Percentiles rank a stretch among this genome's conserved stretches.
Evolutionary conservation across 495 filamentous ascomycete genomes (phyloP).

Genomic region (Xylaria telfairii): DNA sequence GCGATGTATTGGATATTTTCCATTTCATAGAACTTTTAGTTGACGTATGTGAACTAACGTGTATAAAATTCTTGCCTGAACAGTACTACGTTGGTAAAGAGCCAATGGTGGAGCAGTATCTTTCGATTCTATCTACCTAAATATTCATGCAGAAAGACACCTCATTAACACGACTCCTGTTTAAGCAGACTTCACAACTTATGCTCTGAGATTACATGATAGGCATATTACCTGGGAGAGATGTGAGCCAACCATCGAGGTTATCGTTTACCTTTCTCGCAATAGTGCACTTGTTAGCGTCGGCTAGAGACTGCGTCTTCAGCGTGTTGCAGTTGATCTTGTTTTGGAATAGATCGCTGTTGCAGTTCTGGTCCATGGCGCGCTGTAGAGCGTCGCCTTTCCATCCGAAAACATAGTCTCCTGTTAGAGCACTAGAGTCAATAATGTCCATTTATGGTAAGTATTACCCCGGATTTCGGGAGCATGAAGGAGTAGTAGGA

Average conservation of each 20-base stretch:
- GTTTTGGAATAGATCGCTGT: conserved; percentile 42
- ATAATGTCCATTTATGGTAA: too few relatives aligned
- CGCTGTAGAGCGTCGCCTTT: conserved; percentile 51
- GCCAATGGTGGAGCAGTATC: too few relatives aligned
- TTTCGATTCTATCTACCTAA: too few relatives aligned
- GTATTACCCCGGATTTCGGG: too few relatives aligned
- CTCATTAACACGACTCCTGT: background rate
- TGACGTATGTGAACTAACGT: too few relatives aligned
- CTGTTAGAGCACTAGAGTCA: too few relatives aligned
- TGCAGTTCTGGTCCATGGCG: conserved; percentile 49
- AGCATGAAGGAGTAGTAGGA: too few relatives aligned
- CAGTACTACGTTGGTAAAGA: too few relatives aligned
- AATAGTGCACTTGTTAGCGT: conserved; percentile 48
- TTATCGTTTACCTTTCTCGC: conserved; percentile 41
- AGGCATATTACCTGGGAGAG: conserved; percentile 42
- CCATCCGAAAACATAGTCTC: conserved; percentile 54
- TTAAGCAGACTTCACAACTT: background rate
- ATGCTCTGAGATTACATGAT: conserved; percentile 21
- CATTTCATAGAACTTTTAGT: too few relatives aligned
- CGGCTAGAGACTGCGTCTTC: conserved; percentile 41
- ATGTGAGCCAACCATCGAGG: conserved; percentile 40
- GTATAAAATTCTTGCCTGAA: too few relatives aligned
- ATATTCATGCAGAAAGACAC: too few relatives aligned
- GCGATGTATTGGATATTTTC: too few relatives aligned
- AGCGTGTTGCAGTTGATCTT: conserved; percentile 48